Base-by-base conservation (phyloP, 1,284 basidiomycete species). In the Moesziomyces antarcticus region DNA sequence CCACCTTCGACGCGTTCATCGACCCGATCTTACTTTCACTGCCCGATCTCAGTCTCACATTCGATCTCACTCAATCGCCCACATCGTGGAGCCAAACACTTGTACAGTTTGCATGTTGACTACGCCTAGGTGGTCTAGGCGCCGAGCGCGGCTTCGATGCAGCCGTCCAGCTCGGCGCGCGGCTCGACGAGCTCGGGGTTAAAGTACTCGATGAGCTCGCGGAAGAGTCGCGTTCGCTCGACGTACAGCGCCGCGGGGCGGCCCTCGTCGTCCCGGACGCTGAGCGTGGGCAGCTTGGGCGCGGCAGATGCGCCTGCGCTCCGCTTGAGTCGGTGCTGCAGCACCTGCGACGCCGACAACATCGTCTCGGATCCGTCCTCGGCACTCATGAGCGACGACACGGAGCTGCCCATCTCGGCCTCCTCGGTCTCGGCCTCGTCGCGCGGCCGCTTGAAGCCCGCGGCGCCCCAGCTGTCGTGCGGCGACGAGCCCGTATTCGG, bases 191-290 rank as follows among this genome's bases (percentile, higher is more conserved):
- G 55, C 21, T 73, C 59, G 0, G 62, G 73, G 2, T 83, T 81
- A 33, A 84, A 79, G 55, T 83, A 85, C 37, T 69, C 73, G 20
- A 79, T 53, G 40, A 85, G 50, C 54, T 73, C 61, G 41, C 81
- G 77, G 48, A 79, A 85, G 54, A 85, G 64, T 21, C 37, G 27
- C 14, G 68, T 78, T 20, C 84, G 55, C 22, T 76, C 73, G 9
- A 41, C 24, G 49, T 80, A 85, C 50, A 71, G 41, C 16, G 50
- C 27, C 10, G 47, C 35, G 18, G 71, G 71, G 16, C 56, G 30
- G 5, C 71, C 71, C 24, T 73, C 71, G 9, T 69, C 61, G 20
- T 68, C 57, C 21, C 55, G 41, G 21, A 73, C 65, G 14, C 58
- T 52, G 25, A 70, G 37, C 18, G 52, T 47, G 1, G 52, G 56